These are phyloP conservation scores for Dactylonectria estremocensis DNA, from an alignment of 2,329 filamentous ascomycete genomes.

Conservation along the genomic window DNA sequence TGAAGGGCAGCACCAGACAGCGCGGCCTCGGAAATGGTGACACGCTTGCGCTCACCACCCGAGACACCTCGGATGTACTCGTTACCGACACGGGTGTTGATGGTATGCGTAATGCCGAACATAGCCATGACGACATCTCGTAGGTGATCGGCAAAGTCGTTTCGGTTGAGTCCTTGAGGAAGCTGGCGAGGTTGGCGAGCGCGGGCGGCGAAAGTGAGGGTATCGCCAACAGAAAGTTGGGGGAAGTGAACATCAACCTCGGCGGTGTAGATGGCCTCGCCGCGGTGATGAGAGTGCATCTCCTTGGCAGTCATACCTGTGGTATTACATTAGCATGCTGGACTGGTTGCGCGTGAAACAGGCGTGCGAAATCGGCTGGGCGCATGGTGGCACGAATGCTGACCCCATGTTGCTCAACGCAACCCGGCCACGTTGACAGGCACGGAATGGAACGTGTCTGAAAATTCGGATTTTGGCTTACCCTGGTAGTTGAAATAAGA, in stretches of 20 bases:
- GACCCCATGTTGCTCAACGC: constrained; percentile 18
- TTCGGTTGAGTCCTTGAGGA: constrained; percentile 69
- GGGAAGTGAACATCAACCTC: constrained; percentile 89
- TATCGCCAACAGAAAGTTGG: constrained; percentile 83
- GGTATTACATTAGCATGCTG: constrained; percentile 23
- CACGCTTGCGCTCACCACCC: constrained; percentile 80
- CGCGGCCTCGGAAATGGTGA: constrained; percentile 74
- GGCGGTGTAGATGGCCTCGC: constrained; percentile 89
- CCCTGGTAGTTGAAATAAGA: constrained; percentile 89
- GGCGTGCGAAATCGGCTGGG: constrained; percentile 17
- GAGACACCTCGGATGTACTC: constrained; percentile 83
- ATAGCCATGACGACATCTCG: constrained; percentile 83
- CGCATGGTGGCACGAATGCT: constrained; percentile 24
- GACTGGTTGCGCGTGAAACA: constrained; percentile 14
- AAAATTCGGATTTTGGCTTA: constrained; percentile 46
- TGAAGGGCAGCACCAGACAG: constrained; percentile 74
- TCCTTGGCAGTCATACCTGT: constrained; percentile 76
- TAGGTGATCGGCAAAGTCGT: constrained; percentile 73
- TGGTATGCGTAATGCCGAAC: constrained; percentile 81
- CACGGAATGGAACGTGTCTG: constrained; percentile 13
- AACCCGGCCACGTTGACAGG: not conserved
- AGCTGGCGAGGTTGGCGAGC: constrained; percentile 76
- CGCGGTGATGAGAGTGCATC: constrained; percentile 84
- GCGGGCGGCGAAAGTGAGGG: constrained; percentile 82
- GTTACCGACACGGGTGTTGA: constrained; percentile 82